Evolutionary conservation across 371 early-diverging fungal species (phyloP).

Genomic region (Vairimorpha ceranae): DNA sequence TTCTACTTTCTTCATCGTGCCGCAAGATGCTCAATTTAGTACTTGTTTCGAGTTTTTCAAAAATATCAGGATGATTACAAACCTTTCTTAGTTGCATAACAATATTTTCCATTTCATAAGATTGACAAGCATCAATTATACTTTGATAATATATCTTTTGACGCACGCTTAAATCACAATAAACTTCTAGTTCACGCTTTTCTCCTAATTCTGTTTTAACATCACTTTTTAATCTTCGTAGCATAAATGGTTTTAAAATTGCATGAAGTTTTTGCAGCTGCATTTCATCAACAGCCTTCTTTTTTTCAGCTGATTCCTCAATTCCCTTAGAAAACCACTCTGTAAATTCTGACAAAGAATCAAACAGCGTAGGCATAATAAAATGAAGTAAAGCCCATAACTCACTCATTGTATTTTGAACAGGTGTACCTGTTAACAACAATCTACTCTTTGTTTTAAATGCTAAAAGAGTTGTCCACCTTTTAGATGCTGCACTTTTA

Average conservation of each 20-base stretch:
- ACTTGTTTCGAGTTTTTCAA: constrained; percentile 72
- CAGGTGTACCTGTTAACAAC: constrained; percentile 86
- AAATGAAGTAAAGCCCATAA: constrained; percentile 90
- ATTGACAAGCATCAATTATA: constrained; percentile 42
- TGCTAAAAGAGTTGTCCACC: constrained; percentile 83
- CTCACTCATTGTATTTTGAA: constrained; percentile 85
- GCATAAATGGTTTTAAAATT: constrained; percentile 94
- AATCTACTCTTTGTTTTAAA: constrained; percentile 82
- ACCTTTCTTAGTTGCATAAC: constrained; percentile 95
- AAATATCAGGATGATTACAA: constrained; percentile 91
- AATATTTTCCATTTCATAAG: constrained; percentile 70
- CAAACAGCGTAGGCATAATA: constrained; percentile 91
- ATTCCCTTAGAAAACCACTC: constrained; percentile 90
- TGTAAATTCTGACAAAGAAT: constrained; percentile 81
- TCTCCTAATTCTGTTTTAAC: constrained; percentile 82
- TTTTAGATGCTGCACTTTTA: constrained; percentile 74
- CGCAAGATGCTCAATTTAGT: constrained; percentile 41
- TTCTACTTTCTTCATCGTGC: constrained; percentile 20
- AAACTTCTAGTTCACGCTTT: constrained; percentile 72
- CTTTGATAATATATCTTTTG: constrained; percentile 66
- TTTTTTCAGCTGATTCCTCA: constrained; percentile 72
- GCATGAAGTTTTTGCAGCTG: constrained; percentile 80
- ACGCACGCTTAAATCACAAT: constrained; percentile 73
- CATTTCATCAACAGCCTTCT: constrained; percentile 70
- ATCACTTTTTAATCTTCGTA: constrained; percentile 85